Evolutionary conservation across 495 filamentous ascomycete genomes (phyloP).

Genomic region (Geoglossum glabrum): DNA sequence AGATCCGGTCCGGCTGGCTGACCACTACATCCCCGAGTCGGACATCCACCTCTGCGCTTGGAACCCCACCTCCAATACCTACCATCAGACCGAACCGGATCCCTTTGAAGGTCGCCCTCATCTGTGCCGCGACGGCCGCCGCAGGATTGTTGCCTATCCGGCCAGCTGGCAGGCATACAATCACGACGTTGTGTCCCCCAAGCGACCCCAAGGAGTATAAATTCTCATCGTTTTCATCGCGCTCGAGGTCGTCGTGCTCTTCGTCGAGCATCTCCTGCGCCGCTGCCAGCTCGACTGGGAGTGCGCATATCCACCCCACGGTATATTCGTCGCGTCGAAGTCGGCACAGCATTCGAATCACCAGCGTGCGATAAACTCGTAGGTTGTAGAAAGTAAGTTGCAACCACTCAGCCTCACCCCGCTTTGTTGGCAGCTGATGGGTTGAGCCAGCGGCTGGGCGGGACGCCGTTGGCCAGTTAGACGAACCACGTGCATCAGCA

Average conservation of each 20-base stretch:
- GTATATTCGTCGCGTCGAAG: slow-evolving; percentile 15
- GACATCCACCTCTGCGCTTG: slow-evolving; percentile 1
- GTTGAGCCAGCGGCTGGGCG: too few relatives aligned
- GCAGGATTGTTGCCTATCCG: slow-evolving; percentile 8
- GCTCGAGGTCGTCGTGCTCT: slow-evolving; percentile 16
- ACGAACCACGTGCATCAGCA: too few relatives aligned
- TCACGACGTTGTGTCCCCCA: slow-evolving; percentile 22
- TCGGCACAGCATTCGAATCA: neutral
- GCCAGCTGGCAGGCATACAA: slow-evolving; percentile 18
- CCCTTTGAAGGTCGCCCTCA: slow-evolving; percentile 19
- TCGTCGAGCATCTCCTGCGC: slow-evolving; percentile 28
- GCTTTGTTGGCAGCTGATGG: too few relatives aligned
- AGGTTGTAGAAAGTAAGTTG: too few relatives aligned
- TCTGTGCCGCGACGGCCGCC: slow-evolving; percentile 17
- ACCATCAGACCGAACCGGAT: slow-evolving; percentile 23
- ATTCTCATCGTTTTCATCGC: slow-evolving; percentile 12
- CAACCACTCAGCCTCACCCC: too few relatives aligned
- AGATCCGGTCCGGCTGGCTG: neutral
- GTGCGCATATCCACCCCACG: slow-evolving; percentile 30
- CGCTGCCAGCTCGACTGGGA: slow-evolving; percentile 24
- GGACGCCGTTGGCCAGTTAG: too few relatives aligned
- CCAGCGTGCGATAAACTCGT: too few relatives aligned
- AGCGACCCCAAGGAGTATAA: slow-evolving; percentile 20
- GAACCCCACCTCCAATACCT: slow-evolving; percentile 25
- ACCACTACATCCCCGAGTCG: too few relatives aligned